Conservation (phyloP, 202 grass and related monocot genomes). For the Digitaria exilis region DNA sequence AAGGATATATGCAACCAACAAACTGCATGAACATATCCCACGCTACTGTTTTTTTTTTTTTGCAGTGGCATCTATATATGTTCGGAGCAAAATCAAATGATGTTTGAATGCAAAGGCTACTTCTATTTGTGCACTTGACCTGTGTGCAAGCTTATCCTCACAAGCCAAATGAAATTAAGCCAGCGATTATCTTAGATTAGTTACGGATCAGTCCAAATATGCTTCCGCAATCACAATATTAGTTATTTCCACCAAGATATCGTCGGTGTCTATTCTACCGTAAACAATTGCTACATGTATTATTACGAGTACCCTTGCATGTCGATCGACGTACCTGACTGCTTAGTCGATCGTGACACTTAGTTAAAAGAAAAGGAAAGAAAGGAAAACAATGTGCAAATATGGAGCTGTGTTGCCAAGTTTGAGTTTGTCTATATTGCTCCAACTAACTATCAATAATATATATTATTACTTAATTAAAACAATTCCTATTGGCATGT, state of each 20-base stretch:
- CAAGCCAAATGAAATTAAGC: not conserved
- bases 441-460: not conserved
- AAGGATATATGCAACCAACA: too few relatives aligned
- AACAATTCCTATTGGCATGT: not conserved
- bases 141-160: conserved; percentile 24
- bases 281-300: not conserved
- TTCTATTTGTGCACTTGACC: conserved; percentile 30
- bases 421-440: not conserved
- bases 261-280: not conserved
- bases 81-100: not conserved
- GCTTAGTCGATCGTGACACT: conserved; percentile 6
- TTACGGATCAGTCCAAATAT: conserved; percentile 35
- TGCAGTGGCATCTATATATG: not conserved
- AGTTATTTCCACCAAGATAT: not conserved
- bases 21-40: too few relatives aligned
- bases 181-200: conserved; percentile 18
- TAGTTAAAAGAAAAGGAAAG: not conserved
- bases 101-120: conserved; percentile 14
- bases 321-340: not conserved
- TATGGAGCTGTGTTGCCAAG: not conserved
- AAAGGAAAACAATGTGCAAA: not conserved
- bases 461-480: not conserved
- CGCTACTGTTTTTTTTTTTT: not conserved
- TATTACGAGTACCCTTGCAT: not conserved
- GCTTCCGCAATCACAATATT: conserved; percentile 21